Conservation (phyloP, 179 eudicot genomes). For the Silene vulgaris region DNA sequence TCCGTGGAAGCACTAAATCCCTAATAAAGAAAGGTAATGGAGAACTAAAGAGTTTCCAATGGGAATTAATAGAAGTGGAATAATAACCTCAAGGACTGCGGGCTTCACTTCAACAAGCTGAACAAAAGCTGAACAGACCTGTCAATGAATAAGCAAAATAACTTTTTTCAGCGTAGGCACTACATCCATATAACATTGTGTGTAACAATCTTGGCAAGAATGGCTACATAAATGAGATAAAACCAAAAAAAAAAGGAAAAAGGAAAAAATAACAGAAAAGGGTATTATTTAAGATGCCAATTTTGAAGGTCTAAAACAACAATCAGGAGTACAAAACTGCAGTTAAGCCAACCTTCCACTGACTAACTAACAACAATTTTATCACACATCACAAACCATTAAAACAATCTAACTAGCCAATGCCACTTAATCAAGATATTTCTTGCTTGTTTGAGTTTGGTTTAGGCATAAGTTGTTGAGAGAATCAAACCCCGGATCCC, state of each 20-base stretch:
- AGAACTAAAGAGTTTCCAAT: not conserved
- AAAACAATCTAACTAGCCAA: not conserved
- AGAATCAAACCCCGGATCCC: not conserved
- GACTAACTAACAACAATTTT: no score
- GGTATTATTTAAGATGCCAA: not conserved
- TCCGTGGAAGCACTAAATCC: not conserved
- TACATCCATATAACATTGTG: not conserved
- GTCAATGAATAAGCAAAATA: constrained; percentile 26
- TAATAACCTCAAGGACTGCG: constrained; percentile 63
- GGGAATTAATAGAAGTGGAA: not conserved
- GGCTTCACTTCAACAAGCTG: constrained; percentile 92
- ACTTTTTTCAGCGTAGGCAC: constrained; percentile 8
- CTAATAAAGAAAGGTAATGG: not conserved
- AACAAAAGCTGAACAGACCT: constrained; percentile 98
- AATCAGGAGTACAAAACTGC: no score
- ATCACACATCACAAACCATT: no score
- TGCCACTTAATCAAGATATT: not conserved
- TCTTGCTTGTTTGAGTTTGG: not conserved
- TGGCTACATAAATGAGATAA: not conserved
- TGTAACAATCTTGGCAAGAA: not conserved
- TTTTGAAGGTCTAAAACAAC: no score
- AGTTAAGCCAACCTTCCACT: no score
- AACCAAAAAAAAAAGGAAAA: no score
- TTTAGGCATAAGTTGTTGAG: not conserved
- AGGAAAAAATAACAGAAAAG: no score